Conservation (phyloP, 2,329 filamentous ascomycete species). For the Aspergillus sp. region DNA sequence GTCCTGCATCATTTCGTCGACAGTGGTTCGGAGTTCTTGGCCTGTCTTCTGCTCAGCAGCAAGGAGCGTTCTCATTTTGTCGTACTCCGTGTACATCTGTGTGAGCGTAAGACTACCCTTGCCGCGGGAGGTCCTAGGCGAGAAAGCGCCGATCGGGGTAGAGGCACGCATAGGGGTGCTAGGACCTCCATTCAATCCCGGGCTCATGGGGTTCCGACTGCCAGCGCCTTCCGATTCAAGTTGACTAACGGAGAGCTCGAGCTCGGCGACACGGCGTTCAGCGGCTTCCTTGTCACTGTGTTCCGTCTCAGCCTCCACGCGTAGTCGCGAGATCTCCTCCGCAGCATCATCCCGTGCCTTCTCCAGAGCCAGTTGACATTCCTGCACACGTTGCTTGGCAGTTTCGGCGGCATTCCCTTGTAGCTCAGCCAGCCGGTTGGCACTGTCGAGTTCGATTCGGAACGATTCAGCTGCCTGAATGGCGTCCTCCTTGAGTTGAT, state of each 20-base stretch:
- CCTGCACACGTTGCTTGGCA: constrained; percentile 59
- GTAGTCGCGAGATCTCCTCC: constrained; percentile 55
- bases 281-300: constrained; percentile 61
- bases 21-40: constrained; percentile 69
- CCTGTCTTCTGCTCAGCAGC: constrained; percentile 72
- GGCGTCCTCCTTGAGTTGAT: constrained; percentile 80
- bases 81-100: constrained; percentile 63
- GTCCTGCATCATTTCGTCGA: constrained; percentile 83
- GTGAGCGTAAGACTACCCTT: constrained; percentile 59
- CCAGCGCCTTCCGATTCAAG: constrained; percentile 55
- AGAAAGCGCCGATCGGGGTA: constrained; percentile 51
- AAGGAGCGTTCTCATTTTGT: constrained; percentile 65
- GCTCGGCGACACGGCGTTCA: constrained; percentile 62
- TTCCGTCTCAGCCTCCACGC: constrained; percentile 56
- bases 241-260: constrained; percentile 63
- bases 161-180: constrained; percentile 51
- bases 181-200: constrained; percentile 52
- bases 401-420: constrained; percentile 60
- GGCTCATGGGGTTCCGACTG: constrained; percentile 51
- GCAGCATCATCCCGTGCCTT: constrained; percentile 63
- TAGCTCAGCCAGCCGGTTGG: constrained; percentile 74
- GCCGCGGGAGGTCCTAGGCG: constrained; percentile 55
- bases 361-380: constrained; percentile 57
- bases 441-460: constrained; percentile 79
- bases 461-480: constrained; percentile 83